Evolutionary conservation across 2,329 filamentous ascomycete genomes (phyloP).

Genomic region (Colletotrichum sp.): DNA sequence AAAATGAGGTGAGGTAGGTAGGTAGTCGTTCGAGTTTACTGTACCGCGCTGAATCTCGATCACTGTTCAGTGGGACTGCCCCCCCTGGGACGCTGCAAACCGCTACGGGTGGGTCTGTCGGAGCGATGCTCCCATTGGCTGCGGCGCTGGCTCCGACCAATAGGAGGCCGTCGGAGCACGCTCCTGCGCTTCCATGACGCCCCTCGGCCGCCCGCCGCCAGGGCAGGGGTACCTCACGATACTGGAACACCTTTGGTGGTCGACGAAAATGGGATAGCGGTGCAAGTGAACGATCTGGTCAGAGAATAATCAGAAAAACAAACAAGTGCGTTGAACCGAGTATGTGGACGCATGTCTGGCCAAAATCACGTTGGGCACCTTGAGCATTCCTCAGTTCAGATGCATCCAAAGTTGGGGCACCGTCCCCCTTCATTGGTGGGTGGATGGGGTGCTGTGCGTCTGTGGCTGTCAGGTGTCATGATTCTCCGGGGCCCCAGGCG

Average conservation of each 20-base stretch:
- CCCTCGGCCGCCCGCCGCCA: background rate
- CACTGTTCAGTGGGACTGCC: background rate
- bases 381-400: background rate
- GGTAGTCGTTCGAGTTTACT: background rate
- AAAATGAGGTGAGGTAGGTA: background rate
- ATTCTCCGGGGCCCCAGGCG: background rate
- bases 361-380: background rate
- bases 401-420: background rate
- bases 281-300: background rate
- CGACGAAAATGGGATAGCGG: too few species aligned
- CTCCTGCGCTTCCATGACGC: background rate
- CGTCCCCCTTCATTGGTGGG: background rate
- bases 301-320: background rate
- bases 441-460: background rate
- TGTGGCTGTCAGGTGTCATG: background rate
- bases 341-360: background rate
- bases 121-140: background rate
- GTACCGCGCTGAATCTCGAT: background rate
- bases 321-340: background rate
- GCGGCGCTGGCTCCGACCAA: background rate
- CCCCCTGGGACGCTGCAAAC: background rate
- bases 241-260: too few species aligned
- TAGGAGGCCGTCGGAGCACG: slow-evolving; percentile 11
- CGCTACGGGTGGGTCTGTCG: background rate
- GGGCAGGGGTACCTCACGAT: background rate